Conservation (phyloP, 2,329 filamentous ascomycete genomes). For the Chalaropsis thielavioides region DNA sequence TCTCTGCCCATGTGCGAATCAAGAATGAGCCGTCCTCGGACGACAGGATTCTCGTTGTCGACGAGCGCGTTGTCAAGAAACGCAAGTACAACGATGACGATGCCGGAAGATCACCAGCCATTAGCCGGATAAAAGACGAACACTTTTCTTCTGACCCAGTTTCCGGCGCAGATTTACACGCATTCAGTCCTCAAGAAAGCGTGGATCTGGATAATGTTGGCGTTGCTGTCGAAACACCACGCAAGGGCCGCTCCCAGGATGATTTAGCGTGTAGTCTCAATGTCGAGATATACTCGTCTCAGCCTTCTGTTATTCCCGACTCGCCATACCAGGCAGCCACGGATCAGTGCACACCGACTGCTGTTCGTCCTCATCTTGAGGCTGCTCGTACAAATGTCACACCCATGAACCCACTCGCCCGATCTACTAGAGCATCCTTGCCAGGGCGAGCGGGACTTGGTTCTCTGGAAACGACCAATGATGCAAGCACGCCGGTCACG, state of each 20-base stretch:
- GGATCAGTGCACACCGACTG: background rate
- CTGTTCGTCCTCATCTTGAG: background rate
- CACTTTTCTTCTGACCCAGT: background rate
- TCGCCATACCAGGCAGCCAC: constrained; percentile 2
- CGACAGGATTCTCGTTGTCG: constrained; percentile 5
- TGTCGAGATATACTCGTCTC: constrained; percentile 13
- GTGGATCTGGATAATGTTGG: constrained; percentile 8
- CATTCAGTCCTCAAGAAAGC: constrained; percentile 11
- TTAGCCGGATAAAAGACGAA: constrained; percentile 14
- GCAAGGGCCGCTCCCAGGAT: background rate
- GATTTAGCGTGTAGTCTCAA: constrained; percentile 9
- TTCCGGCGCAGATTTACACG: background rate
- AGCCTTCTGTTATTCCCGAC: constrained; percentile 12
- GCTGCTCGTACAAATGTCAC: background rate
- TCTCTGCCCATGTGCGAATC: constrained; percentile 20
- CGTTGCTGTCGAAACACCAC: constrained; percentile 3
- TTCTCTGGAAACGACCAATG: background rate
- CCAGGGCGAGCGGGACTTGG: background rate
- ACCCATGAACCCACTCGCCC: background rate
- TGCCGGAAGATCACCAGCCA: background rate
- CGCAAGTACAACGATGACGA: constrained; percentile 1
- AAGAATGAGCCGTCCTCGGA: constrained; percentile 32
- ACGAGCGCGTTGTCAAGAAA: constrained; percentile 11
- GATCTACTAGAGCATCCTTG: background rate
- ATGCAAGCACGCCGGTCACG: background rate